These are phyloP conservation scores for Malbranchea cinnamomea DNA, from an alignment of 2,329 filamentous ascomycete species.

Conservation along the genomic window DNA sequence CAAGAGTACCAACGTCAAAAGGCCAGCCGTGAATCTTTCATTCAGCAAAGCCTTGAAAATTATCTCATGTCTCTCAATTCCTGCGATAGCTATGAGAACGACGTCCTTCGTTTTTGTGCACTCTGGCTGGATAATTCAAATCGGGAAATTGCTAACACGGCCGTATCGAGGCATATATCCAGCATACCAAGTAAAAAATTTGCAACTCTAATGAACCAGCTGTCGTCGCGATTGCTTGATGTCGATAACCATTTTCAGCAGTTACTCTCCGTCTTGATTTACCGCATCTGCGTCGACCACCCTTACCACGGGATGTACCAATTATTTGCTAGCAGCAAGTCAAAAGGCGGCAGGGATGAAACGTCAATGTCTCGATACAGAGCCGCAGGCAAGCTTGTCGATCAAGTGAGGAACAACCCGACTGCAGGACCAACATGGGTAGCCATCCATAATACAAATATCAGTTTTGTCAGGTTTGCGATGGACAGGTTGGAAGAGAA, in stretches of 20 bases:
- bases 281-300: constrained; percentile 78
- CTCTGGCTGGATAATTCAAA: constrained; percentile 82
- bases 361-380: constrained; percentile 57
- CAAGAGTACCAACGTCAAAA: constrained; percentile 69
- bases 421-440: constrained; percentile 46
- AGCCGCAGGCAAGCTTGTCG: constrained; percentile 56
- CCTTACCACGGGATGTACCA: constrained; percentile 97
- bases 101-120: constrained; percentile 80
- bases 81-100: constrained; percentile 78
- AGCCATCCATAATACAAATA: constrained; percentile 59
- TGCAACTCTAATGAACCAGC: constrained; percentile 82
- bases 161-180: constrained; percentile 54
- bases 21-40: constrained; percentile 62
- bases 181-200: constrained; percentile 84
- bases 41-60: constrained; percentile 82
- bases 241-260: constrained; percentile 57
- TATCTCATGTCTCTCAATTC: constrained; percentile 74
- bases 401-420: constrained; percentile 41
- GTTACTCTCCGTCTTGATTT: constrained; percentile 57
- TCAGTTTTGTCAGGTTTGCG: constrained; percentile 40
- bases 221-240: constrained; percentile 79
- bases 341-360: constrained; percentile 53
- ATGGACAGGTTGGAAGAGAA: constrained; percentile 37
- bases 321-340: constrained; percentile 69
- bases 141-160: constrained; percentile 60